Conservation (phyloP, 495 filamentous ascomycete species). For the Aspergillus taichungensis region DNA sequence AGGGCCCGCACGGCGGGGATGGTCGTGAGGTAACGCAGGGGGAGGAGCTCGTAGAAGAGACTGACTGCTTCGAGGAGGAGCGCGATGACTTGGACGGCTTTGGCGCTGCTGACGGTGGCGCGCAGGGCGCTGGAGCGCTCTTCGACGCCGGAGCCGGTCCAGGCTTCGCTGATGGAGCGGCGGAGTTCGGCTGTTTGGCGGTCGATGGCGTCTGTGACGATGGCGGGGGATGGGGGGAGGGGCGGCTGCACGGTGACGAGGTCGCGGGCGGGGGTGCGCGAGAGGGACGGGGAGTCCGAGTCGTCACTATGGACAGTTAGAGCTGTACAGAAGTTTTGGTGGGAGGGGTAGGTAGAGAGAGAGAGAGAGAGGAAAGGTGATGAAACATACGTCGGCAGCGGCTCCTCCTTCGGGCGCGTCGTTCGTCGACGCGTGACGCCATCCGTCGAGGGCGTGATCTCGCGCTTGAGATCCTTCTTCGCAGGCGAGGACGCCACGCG, state of each 20-base stretch:
- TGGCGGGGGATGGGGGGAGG: constrained; percentile 75
- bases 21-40: constrained; percentile 60
- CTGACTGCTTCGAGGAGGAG: constrained; percentile 49
- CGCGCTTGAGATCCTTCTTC: constrained; percentile 52
- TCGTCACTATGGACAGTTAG: constrained; percentile 18
- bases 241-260: constrained; percentile 23
- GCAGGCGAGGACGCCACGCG: constrained; percentile 51
- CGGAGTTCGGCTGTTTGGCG: constrained; percentile 57
- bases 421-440: constrained; percentile 26
- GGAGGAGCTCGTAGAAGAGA: constrained; percentile 37
- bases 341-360: background rate
- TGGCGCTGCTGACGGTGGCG: constrained; percentile 54
- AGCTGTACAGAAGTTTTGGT: background rate
- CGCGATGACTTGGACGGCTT: constrained; percentile 57
- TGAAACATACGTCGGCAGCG: constrained; percentile 32
- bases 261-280: constrained; percentile 40
- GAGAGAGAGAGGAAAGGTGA: too few relatives aligned
- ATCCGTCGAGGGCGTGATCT: constrained; percentile 19
- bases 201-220: constrained; percentile 76
- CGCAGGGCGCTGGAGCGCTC: constrained; percentile 44
- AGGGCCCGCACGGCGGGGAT: constrained; percentile 50
- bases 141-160: constrained; percentile 35
- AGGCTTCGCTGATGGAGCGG: constrained; percentile 34
- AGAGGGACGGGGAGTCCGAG: constrained; percentile 20
- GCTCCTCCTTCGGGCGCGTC: constrained; percentile 34